These are phyloP conservation scores for Pichia terricola DNA, from an alignment of 1,139 yeast species.

Conservation along the genomic window DNA sequence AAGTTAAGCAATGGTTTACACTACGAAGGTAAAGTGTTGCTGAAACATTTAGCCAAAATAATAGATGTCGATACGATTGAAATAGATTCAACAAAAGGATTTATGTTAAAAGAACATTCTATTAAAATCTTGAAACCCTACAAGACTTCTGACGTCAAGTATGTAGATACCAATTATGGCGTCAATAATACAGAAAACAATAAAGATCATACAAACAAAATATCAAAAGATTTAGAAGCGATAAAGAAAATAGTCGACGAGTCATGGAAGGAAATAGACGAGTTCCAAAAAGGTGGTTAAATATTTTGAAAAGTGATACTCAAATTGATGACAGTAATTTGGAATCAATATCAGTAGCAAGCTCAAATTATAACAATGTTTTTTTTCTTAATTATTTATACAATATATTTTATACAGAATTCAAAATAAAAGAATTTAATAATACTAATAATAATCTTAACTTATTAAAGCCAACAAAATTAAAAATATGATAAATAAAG, in stretches of 20 bases:
- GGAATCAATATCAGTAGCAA: too few species aligned
- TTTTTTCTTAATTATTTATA: too few species aligned
- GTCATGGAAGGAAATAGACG: conserved; percentile 44
- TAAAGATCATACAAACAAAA: conserved; percentile 26
- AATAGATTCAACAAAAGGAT: conserved; percentile 35
- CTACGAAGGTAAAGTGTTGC: conserved; percentile 38
- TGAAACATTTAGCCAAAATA: conserved; percentile 40
- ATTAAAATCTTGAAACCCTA: conserved; percentile 44
- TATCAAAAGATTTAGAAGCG: conserved; percentile 2
- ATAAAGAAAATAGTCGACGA: conserved; percentile 46
- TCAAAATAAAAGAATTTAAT: too few species aligned
- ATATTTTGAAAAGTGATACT: too few species aligned
- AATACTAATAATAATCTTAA: conserved; percentile 8
- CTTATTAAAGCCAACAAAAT: conserved; percentile 34
- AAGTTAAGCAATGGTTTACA: conserved; percentile 24
- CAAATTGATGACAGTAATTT: too few species aligned
- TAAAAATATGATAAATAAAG: conserved; percentile 35
- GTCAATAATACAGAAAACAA: conserved; percentile 16
- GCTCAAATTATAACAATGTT: too few species aligned
- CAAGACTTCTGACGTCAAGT: conserved; percentile 29
- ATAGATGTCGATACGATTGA: conserved; percentile 35
- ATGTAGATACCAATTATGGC: conserved; percentile 13
- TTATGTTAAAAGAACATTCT: conserved; percentile 41
- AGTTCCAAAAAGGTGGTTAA: conserved; percentile 53
- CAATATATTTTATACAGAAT: too few species aligned